Base-by-base conservation (phyloP, 257 asterid genomes). In the Catharanthus roseus region DNA sequence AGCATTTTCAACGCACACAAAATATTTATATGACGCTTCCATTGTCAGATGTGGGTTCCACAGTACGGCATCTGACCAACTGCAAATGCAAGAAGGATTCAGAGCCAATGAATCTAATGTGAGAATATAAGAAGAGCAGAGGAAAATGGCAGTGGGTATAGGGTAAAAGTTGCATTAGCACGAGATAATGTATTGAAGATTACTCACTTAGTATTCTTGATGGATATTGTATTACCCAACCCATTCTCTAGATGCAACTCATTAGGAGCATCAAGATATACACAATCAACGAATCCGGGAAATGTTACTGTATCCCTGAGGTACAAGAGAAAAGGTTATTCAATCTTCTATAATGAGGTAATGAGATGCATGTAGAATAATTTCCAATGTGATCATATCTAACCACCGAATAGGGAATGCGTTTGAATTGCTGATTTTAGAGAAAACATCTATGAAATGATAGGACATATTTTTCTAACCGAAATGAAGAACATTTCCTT, bases 1-100 rank as follows among this genome's bases (percentile, higher is more conserved):
- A 80, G 97, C 99, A 82, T 95, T 91, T 78, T 95, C 99, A 11
- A 95, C 96, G 29, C 97, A 95, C 62, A 91, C 97, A 79, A 95
- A 95, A 78, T 91, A 87, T 83, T 91, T 91, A 66, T 91, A 95
- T 72, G 93, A 84, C n/a, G 95, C 73, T 72, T 89, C 93, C 96
- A 95, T 91, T 0, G 95, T 89, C 69, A 89, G 83, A 82, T 95
- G 83, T 8, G 97, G 99, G 74, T 95, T 95, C 99, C 99, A 95
- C 67, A 95, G 76, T 70, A 95, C 99, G 71, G 92, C 75, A 84
- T 95, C 99, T 2, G 97, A 78, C 99, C 99, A 95, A 79, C 99
- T 95, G 82, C 74, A 65, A 2, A 65, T 29, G 63, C 36, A 66
- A 10, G 57, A 36, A 70, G 23, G 75, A 73, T 29, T 36, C 4